phyloP scores from a whole-genome alignment of 1,284 basidiomycete species.

The Mrakiaceae sp. region DNA sequence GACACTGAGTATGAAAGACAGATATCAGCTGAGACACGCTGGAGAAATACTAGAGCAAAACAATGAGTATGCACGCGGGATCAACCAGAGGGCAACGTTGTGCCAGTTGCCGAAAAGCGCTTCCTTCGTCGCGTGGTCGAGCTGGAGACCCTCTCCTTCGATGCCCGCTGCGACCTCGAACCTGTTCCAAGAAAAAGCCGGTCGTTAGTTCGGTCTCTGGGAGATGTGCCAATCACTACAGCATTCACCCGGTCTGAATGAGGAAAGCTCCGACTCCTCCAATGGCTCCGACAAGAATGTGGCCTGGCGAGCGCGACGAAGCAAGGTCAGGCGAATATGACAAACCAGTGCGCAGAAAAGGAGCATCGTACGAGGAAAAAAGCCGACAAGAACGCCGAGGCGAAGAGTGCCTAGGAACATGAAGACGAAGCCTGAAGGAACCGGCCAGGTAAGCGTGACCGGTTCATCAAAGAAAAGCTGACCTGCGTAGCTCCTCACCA shows the following conservation, averaged over 20 bases:
- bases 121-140: constrained; percentile 52
- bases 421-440: constrained; percentile 57
- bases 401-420: constrained; percentile 72
- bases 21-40: no score
- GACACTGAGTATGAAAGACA: constrained; percentile 31
- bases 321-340: neutral
- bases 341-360: neutral
- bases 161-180: constrained; percentile 74
- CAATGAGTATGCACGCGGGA: constrained; percentile 39
- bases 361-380: constrained; percentile 84
- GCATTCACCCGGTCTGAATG: constrained; percentile 64
- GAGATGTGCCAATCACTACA: no score
- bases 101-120: constrained; percentile 50
- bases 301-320: neutral
- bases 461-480: constrained; percentile 1
- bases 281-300: constrained; percentile 43
- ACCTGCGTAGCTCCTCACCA: constrained; percentile 40
- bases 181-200: constrained; percentile 31
- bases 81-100: constrained; percentile 58
- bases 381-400: constrained; percentile 78
- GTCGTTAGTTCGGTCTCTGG: neutral
- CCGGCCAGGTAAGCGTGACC: constrained; percentile 12
- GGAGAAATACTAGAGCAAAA: no score
- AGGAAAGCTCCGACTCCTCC: constrained; percentile 93
- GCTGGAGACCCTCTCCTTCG: constrained; percentile 65